phyloP scores from a whole-genome alignment of 371 early-diverging fungal species.

The Smittium culicis region DNA sequence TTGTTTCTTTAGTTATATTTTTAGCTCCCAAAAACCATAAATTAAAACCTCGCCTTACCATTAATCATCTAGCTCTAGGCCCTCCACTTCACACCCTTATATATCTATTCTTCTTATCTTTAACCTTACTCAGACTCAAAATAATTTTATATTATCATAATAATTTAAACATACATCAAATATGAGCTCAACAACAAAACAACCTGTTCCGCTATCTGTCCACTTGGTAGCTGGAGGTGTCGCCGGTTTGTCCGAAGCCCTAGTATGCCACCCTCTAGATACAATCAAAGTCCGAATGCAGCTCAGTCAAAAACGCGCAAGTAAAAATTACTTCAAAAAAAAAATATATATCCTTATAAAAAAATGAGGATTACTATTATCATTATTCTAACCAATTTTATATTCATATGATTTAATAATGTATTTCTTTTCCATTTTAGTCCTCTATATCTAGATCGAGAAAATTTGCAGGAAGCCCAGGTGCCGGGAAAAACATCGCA shows the following conservation, averaged over 20 bases:
- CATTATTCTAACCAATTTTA: neutral
- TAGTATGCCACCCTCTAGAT: slow-evolving; percentile 92
- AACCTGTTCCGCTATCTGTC: slow-evolving; percentile 21
- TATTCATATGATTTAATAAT: neutral
- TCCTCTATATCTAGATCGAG: too few relatives aligned
- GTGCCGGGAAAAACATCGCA: too few relatives aligned
- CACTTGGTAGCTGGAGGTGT: slow-evolving; percentile 80
- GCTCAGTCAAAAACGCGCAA: slow-evolving; percentile 40
- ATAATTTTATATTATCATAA: too few relatives aligned
- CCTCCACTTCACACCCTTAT: too few relatives aligned
- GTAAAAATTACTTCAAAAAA: neutral
- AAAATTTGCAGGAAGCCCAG: too few relatives aligned
- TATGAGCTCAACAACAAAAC: neutral
- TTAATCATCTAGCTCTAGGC: too few relatives aligned
- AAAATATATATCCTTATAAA: neutral
- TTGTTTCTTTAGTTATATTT: too few relatives aligned
- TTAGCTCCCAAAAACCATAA: too few relatives aligned
- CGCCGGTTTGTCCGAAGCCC: slow-evolving; percentile 88
- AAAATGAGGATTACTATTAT: neutral
- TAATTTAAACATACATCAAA: neutral
- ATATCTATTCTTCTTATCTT: too few relatives aligned
- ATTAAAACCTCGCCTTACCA: too few relatives aligned
- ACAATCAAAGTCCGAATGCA: slow-evolving; percentile 95
- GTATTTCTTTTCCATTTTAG: slow-evolving; percentile 8
- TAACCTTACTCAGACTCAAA: too few relatives aligned